Evolutionary conservation across 2,329 filamentous ascomycete genomes (phyloP).

Genomic region (Diaporthe sp.): DNA sequence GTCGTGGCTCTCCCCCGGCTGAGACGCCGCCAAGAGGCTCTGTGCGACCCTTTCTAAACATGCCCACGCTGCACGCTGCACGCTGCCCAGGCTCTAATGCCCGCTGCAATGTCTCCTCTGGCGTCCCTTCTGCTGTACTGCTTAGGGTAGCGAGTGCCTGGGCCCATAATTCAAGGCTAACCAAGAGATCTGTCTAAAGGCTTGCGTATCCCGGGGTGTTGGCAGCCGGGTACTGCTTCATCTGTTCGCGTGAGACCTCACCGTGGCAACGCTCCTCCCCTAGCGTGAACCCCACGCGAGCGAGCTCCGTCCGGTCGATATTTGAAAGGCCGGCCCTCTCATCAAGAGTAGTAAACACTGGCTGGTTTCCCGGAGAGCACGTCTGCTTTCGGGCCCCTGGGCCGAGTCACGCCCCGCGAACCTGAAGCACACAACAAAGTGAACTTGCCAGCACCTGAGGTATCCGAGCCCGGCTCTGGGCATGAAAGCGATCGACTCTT

Average conservation of each 20-base stretch:
- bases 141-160: neutral
- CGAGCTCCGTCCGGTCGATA: neutral
- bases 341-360: too few species aligned
- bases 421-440: constrained; percentile 5
- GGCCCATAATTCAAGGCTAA: constrained; percentile 24
- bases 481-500: neutral
- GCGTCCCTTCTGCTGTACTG: neutral
- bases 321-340: constrained; percentile 4
- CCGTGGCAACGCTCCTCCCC: neutral
- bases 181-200: constrained; percentile 32
- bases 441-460: neutral
- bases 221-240: constrained; percentile 13
- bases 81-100: neutral
- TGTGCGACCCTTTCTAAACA: constrained; percentile 38
- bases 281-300: constrained; percentile 27
- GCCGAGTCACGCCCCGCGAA: constrained; percentile 23
- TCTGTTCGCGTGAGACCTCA: constrained; percentile 1
- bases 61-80: constrained; percentile 8
- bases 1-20: constrained; percentile 12
- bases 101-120: neutral
- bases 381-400: constrained; percentile 14
- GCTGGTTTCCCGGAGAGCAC: neutral
- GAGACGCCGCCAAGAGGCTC: constrained; percentile 41
- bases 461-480: neutral
- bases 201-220: constrained; percentile 18